Conservation (phyloP, 1,284 basidiomycete genomes). For the Entoloma clypeatum region DNA sequence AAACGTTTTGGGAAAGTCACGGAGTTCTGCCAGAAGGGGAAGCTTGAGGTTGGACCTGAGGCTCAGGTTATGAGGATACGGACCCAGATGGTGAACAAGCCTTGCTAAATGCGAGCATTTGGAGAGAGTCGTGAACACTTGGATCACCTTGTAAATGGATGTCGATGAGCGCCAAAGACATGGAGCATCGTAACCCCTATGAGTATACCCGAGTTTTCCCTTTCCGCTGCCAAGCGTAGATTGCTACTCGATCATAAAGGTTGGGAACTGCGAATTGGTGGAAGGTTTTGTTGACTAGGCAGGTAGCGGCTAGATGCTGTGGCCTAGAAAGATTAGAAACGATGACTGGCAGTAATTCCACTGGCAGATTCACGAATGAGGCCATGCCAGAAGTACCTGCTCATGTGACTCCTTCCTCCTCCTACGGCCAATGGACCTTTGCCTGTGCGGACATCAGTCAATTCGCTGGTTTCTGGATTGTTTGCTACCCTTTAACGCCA, state of each 20-base stretch:
- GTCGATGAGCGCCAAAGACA: neutral
- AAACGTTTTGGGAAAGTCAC: conserved; percentile 58
- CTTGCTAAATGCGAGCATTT: conserved; percentile 46
- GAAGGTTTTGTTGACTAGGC: conserved; percentile 56
- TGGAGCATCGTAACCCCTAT: neutral
- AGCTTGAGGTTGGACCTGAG: neutral
- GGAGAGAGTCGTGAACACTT: conserved; percentile 50
- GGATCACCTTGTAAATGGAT: conserved; percentile 36
- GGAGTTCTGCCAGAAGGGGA: conserved; percentile 44
- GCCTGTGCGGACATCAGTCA: too few species aligned
- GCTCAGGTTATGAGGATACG: conserved; percentile 20
- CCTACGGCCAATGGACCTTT: too few species aligned
- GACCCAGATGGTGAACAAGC: conserved; percentile 54
- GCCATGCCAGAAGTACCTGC: conserved; percentile 12
- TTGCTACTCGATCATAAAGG: conserved; percentile 53
- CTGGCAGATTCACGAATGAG: conserved; percentile 48
- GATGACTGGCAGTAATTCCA: conserved; percentile 56
- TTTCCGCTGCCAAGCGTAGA: conserved; percentile 66
- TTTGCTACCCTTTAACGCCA: too few species aligned
- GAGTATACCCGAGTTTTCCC: conserved; percentile 50
- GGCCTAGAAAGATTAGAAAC: conserved; percentile 47
- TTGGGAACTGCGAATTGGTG: conserved; percentile 41
- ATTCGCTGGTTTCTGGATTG: too few species aligned
- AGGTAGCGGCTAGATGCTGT: conserved; percentile 46
- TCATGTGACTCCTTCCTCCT: too few species aligned